A percentile compares a stretch with the other conserved stretches of the same genome.
Conservation (phyloP, 768 basidiomycete species). For the Hypholoma sublateritium region DNA sequence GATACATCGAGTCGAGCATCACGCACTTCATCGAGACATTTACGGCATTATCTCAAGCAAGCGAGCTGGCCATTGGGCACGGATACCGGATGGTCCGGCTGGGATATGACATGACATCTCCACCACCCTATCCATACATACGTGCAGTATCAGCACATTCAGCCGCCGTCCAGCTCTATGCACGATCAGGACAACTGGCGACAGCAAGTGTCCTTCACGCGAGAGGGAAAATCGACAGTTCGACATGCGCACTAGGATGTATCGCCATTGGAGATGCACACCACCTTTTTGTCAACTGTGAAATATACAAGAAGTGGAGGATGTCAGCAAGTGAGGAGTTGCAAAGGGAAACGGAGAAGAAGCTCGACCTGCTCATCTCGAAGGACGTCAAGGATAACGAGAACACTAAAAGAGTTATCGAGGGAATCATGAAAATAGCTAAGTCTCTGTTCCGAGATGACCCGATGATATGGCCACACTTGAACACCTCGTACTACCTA, state of each 20-base stretch:
- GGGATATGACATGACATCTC: background rate
- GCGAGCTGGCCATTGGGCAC: background rate
- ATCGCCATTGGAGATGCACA: background rate
- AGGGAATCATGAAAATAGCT: slow-evolving; percentile 1
- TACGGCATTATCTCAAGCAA: background rate
- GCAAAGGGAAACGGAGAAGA: background rate
- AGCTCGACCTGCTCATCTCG: background rate
- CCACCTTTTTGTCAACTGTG: slow-evolving; percentile 10
- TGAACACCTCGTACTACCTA: background rate
- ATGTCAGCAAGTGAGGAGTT: background rate
- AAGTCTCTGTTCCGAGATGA: slow-evolving; percentile 9
- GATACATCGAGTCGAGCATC: slow-evolving; percentile 11
- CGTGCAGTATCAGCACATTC: slow-evolving; percentile 18
- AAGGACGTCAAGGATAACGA: background rate
- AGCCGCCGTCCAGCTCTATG: slow-evolving; percentile 19
- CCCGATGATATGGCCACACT: slow-evolving; percentile 1
- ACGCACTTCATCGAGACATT: background rate
- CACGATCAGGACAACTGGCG: slow-evolving; percentile 20
- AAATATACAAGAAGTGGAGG: background rate
- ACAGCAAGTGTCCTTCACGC: slow-evolving; percentile 3
- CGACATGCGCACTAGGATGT: slow-evolving; percentile 7
- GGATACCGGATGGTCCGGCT: slow-evolving; percentile 4
- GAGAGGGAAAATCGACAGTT: background rate
- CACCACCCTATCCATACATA: slow-evolving; percentile 16
- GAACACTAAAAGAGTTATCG: background rate